phyloP scores from a whole-genome alignment of 1,284 basidiomycete species.

The Clitocybe nebularis region DNA sequence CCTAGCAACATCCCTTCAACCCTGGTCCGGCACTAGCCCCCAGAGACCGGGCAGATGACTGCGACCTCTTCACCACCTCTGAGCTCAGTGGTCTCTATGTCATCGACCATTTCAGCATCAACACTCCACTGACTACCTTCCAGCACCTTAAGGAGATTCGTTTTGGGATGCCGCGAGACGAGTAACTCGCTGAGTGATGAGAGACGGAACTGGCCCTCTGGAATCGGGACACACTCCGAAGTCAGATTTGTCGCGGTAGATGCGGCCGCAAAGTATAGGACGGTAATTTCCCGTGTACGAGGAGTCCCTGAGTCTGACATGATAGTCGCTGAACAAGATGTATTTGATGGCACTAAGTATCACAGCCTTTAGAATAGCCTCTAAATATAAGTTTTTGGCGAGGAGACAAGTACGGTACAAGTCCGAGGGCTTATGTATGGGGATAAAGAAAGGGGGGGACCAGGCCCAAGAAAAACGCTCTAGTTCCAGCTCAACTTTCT shows the following conservation, averaged over 20 bases:
- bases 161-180: conserved; percentile 46
- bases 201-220: conserved; percentile 44
- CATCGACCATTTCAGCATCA: conserved; percentile 75
- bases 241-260: conserved; percentile 62
- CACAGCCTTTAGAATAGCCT: neutral
- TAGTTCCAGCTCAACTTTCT: conserved; percentile 19
- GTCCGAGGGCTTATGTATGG: neutral
- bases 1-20: neutral
- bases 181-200: conserved; percentile 49
- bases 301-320: conserved; percentile 7
- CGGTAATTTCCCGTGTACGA: conserved; percentile 38
- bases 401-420: neutral
- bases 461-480: no score
- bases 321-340: conserved; percentile 8
- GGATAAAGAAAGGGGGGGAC: no score
- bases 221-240: conserved; percentile 45
- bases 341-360: neutral
- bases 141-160: conserved; percentile 49
- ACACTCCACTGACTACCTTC: conserved; percentile 71
- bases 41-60: conserved; percentile 79
- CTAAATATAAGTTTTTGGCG: neutral
- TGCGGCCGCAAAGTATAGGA: conserved; percentile 79
- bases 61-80: conserved; percentile 75
- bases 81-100: conserved; percentile 44
- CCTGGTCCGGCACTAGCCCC: conserved; percentile 44